These are phyloP conservation scores for Candida bentonensis DNA, from an alignment of 805 yeast genomes.

Conservation along the genomic window DNA sequence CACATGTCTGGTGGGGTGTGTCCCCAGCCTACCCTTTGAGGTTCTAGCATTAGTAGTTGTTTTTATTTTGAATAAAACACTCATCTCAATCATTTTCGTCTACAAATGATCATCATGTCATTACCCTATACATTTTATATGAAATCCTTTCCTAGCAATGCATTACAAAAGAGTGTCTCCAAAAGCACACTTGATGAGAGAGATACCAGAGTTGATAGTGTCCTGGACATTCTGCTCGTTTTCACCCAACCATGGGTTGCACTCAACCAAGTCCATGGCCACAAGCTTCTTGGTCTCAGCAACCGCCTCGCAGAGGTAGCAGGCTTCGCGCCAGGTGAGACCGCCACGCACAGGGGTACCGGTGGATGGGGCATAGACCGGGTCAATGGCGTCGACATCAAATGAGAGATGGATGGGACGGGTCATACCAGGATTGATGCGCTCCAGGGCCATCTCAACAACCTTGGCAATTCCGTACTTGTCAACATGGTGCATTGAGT, in stretches of 20 bases:
- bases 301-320: conserved; percentile 80
- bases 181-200: conserved; percentile 83
- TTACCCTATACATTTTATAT: no score
- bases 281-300: conserved; percentile 82
- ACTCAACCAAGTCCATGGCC: conserved; percentile 86
- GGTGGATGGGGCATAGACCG: conserved; percentile 86
- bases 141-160: no score
- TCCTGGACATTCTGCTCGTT: conserved; percentile 61
- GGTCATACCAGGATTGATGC: conserved; percentile 55
- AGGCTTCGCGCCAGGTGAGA: conserved; percentile 82
- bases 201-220: conserved; percentile 81
- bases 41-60: no score
- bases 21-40: no score
- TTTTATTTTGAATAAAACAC: no score
- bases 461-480: conserved; percentile 86
- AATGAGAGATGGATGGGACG: conserved; percentile 81
- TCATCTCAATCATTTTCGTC: no score
- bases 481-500: conserved; percentile 91
- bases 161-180: conserved; percentile 77
- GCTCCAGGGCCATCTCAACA: conserved; percentile 76
- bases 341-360: conserved; percentile 99
- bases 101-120: no score
- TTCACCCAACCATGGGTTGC: conserved; percentile 80
- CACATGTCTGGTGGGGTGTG: no score
- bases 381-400: conserved; percentile 96